phyloP scores from a whole-genome alignment of 1,139 yeast genomes.

The Yamadazyma sp. region DNA sequence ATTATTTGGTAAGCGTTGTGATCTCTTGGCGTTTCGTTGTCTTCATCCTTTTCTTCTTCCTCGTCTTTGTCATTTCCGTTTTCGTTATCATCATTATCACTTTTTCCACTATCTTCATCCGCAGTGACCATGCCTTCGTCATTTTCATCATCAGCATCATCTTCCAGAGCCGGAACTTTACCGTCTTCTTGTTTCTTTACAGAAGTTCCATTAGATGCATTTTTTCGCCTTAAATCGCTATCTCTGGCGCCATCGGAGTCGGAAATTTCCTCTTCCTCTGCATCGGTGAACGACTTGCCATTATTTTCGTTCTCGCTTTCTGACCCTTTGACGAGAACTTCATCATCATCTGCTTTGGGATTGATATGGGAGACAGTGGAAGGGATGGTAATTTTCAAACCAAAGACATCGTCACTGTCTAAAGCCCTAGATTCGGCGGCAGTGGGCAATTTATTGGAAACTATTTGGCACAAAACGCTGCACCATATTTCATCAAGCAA shows the following conservation, averaged over 20 bases:
- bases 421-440: slow-evolving; percentile 21
- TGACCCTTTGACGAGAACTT: slow-evolving; percentile 24
- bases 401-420: slow-evolving; percentile 30
- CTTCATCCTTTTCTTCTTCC: slow-evolving; percentile 16
- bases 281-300: slow-evolving; percentile 21
- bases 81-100: too few relatives aligned
- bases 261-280: slow-evolving; percentile 23
- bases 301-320: slow-evolving; percentile 23
- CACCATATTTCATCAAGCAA: slow-evolving; percentile 74
- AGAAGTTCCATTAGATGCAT: slow-evolving; percentile 13
- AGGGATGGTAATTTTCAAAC: slow-evolving; percentile 45
- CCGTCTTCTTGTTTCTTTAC: slow-evolving; percentile 10
- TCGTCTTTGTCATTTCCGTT: slow-evolving; percentile 25
- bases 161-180: too few relatives aligned
- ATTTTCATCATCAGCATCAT: too few relatives aligned
- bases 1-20: slow-evolving; percentile 60
- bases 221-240: not conserved
- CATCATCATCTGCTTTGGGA: slow-evolving; percentile 17
- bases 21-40: slow-evolving; percentile 19
- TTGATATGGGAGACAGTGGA: slow-evolving; percentile 28
- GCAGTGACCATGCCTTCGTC: slow-evolving; percentile 9
- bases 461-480: slow-evolving; percentile 50
- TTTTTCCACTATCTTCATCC: slow-evolving; percentile 19
- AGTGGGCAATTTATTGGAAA: slow-evolving; percentile 36
- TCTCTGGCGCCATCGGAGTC: slow-evolving; percentile 12